Evolutionary conservation across 2,329 filamentous ascomycete genomes (phyloP), one percentile per base, ranked within the genome.

Genomic region (Aspergillus sp.): DNA sequence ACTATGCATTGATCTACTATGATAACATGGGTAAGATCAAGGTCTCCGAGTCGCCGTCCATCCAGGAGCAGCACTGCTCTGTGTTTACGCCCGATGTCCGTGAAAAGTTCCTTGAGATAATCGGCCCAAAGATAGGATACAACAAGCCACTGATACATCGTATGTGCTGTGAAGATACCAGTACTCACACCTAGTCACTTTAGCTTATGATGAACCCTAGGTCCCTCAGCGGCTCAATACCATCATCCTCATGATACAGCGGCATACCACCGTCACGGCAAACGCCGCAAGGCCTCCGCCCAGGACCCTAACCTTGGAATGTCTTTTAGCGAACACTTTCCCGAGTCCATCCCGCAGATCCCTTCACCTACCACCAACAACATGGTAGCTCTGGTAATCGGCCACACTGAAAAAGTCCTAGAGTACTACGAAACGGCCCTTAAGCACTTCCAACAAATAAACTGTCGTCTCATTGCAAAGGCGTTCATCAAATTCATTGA

Each of bases 401-500:
- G 77, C 31, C 74, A 79, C 37, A 64, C 63, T 3, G 67, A 72
- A 8, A 75, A 71, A 57, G 64, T 78, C 11, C 60, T 68, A 6
- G 60, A 67, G 19, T 80, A 75, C 62, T 80, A 80, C 55, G 66
- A 71, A 49, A 69, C 68, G 19, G 73, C 73, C 9, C 74, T 80
- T 44, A 72, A 73, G 53, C 68, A 73, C 31, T 73, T 81, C 57
- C 77, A 79, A 58, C 79, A 80, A 58, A 68, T 77, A 41, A 77
- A 76, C 52, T 80, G 77, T 52, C 77, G 77, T 6, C 66, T 74
- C 17, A 72, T 81, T 21, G 73, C 74, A 21, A 80, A 80, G 59
- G 73, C 72, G 4, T 80, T 77, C 59, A 79, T 81, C 57, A 80
- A 77, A 59, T 69, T 73, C 5, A 78, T 79, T 24, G 76, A 80